phyloP scores from a whole-genome alignment of 768 basidiomycete genomes.

The Crepidotus variabilis region DNA sequence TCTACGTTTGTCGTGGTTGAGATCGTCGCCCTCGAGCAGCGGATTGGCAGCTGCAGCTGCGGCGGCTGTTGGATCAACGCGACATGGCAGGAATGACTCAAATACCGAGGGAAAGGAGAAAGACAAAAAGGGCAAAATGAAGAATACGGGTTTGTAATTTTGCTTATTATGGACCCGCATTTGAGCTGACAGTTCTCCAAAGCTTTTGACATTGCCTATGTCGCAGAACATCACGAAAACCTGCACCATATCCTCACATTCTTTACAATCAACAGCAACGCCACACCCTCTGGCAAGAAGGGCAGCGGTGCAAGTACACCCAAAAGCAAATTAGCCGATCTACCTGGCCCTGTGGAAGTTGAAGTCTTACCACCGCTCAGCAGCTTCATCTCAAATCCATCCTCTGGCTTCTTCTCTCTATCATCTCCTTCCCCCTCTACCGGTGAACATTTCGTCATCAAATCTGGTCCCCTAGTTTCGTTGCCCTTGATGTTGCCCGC shows the following conservation, averaged over 20 bases:
- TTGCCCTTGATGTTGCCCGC: conserved; percentile 54
- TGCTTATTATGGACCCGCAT: not conserved
- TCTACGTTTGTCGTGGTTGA: conserved; percentile 57
- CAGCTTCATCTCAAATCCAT: conserved; percentile 26
- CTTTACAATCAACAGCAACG: conserved; percentile 51
- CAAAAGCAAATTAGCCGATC: not conserved
- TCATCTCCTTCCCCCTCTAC: conserved; percentile 10
- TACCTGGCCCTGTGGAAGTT: conserved; percentile 40
- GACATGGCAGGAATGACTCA: not conserved
- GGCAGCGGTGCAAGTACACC: not conserved
- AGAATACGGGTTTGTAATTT: conserved; percentile 13
- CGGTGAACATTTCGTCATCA: conserved; percentile 60
- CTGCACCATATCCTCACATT: conserved; percentile 78
- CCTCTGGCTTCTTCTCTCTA: not conserved
- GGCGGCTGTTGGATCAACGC: not conserved
- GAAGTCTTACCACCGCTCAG: conserved; percentile 55
- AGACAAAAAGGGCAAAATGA: conserved; percentile 16
- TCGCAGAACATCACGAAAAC: conserved; percentile 82
- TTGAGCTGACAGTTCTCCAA: not conserved
- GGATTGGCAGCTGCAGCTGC: not conserved
- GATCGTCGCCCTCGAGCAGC: conserved; percentile 25
- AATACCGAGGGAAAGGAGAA: conserved; percentile 3
- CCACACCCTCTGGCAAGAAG: conserved; percentile 36
- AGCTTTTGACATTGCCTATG: conserved; percentile 45
- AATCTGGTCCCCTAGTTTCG: conserved; percentile 54